Evolutionary conservation across 2,329 filamentous ascomycete species (phyloP), one percentile per base, ranked within the genome.

Genomic region (Thielaviopsis populi): DNA sequence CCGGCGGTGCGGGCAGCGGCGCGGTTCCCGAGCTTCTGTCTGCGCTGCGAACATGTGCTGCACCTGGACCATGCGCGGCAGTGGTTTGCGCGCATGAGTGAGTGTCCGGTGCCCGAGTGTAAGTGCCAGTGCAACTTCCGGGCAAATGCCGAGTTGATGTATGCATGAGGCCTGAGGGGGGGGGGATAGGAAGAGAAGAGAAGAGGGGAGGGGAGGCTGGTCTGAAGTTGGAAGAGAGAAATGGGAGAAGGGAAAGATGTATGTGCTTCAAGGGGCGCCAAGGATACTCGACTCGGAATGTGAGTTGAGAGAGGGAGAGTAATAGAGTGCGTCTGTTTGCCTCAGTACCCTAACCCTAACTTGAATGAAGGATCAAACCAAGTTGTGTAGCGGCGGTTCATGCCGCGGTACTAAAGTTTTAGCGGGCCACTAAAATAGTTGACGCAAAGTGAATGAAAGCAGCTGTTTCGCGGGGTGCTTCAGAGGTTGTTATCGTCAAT

Each of bases 91-190:
- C 74, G 82, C 40, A 84, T 87, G 68, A 77, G 78, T 33, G 83
- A 87, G 72, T 87, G 85, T 69, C 84, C 85, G 0, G 83, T 87
- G 60, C 83, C 85, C 0, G 84, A 87, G 72, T 88, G 85, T 69
- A 77, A 82, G 61, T 88, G 85, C 67, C 77, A 79, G 42, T 87
- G 84, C 70, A 84, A 83, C 69, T 83, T 82, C 66, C 75, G 78
- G 68, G 80, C 80, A 13, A 84, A 83, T 65, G 80, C 80, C 4
- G 82, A 84, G 73, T 69, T 84, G 68, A 78, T 75, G 65, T 84
- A 84, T 70, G 74, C 53, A 17, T 56, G 30, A 56, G 53, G 53
- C 48, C 6, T 6, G 1, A 15, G 48, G 6, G 48, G 2, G 19
- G 15, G 15, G 46, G 48, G 48, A 1, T 7, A 8, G 3, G 6